A percentile compares a stretch with the other conserved stretches of the same genome.
These are phyloP conservation scores for Fagopyrum homotropicum DNA, from an alignment of 148 eudicot genomes.

Conservation along the genomic window DNA sequence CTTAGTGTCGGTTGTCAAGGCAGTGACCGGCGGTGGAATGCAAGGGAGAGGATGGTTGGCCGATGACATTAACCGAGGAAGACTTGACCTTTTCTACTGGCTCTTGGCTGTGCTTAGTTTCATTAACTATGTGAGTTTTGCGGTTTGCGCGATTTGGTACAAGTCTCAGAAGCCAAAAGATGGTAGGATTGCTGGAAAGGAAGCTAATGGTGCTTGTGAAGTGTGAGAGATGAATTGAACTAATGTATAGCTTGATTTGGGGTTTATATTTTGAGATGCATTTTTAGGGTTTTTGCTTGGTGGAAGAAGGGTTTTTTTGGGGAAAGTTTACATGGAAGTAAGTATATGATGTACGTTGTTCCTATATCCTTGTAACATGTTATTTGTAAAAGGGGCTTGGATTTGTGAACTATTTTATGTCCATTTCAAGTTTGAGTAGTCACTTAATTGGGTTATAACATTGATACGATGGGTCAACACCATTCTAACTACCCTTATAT, in stretches of 20 bases:
- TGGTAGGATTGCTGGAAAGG: not conserved
- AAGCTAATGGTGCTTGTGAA: slow-evolving; percentile 20
- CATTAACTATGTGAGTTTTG: slow-evolving; percentile 40
- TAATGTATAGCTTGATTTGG: slow-evolving; percentile 4
- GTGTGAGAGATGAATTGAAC: slow-evolving; percentile 1
- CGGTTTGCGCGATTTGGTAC: slow-evolving; percentile 61
- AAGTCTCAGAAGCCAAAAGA: slow-evolving; percentile 26
- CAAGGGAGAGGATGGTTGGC: slow-evolving; percentile 49
- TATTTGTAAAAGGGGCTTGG: not conserved
- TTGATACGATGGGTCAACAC: too few species aligned
- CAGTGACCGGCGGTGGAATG: slow-evolving; percentile 28
- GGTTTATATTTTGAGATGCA: not conserved
- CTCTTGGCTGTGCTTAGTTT: slow-evolving; percentile 40
- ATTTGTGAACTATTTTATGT: not conserved
- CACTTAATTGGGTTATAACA: too few species aligned
- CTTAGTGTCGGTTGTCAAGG: slow-evolving; percentile 47
- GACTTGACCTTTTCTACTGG: slow-evolving; percentile 60
- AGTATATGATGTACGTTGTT: not conserved
- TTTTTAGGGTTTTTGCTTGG: slow-evolving; percentile 5
- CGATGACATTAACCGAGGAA: slow-evolving; percentile 55
- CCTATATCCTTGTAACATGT: not conserved
- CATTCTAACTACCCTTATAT: too few species aligned
- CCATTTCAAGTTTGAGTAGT: not conserved
- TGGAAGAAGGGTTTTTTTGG: not conserved
- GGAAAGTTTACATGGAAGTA: not conserved